Evolutionary conservation across 768 basidiomycete genomes (phyloP).

Genomic region (Gymnopilus dilepis): DNA sequence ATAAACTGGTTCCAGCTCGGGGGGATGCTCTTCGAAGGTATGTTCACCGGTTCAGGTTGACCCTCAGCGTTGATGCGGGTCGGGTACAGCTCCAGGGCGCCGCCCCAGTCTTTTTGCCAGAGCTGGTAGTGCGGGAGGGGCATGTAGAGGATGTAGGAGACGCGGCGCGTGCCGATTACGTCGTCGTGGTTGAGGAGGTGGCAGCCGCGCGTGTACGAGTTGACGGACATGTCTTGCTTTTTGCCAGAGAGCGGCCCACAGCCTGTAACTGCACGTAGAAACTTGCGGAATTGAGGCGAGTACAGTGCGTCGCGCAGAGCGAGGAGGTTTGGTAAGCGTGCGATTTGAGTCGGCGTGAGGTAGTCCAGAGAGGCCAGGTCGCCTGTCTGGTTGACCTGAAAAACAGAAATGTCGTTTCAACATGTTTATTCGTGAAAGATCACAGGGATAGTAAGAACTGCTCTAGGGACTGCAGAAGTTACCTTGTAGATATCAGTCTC

Average conservation of each 20-base stretch:
- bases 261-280: conserved; percentile 86
- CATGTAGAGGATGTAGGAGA: conserved; percentile 97
- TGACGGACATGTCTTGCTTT: conserved; percentile 96
- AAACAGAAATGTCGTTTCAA: background rate
- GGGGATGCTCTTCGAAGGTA: conserved; percentile 70
- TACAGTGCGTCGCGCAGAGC: conserved; percentile 91
- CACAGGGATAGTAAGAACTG: background rate
- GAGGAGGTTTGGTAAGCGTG: conserved; percentile 80
- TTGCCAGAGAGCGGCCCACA: conserved; percentile 90
- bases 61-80: conserved; percentile 63
- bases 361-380: conserved; percentile 94
- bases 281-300: conserved; percentile 78
- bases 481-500: conserved; percentile 99
- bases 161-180: conserved; percentile 91
- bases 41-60: conserved; percentile 67
- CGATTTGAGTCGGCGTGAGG: conserved; percentile 76
- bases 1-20: conserved; percentile 92
- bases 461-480: conserved; percentile 18
- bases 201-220: conserved; percentile 88
- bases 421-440: conserved; percentile 1
- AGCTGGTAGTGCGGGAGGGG: conserved; percentile 73
- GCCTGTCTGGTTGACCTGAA: conserved; percentile 93
- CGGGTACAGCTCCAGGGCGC: conserved; percentile 93
- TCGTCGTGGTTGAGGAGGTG: conserved; percentile 99
- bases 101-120: conserved; percentile 93